Conservation (phyloP, 164 flowering plant genomes). For the Vitis rupestris region DNA sequence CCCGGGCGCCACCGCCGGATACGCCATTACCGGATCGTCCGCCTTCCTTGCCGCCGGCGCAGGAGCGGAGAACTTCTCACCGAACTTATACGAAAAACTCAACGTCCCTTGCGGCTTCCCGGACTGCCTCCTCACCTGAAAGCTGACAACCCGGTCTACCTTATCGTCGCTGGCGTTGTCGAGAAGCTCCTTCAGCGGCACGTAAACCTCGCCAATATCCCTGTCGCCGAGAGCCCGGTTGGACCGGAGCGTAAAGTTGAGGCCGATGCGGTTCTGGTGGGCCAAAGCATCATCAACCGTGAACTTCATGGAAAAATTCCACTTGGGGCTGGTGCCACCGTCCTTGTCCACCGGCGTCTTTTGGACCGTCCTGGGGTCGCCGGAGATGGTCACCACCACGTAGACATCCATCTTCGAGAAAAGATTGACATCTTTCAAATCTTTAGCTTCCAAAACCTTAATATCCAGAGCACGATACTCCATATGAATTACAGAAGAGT, state of each 20-base stretch:
- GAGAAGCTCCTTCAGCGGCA: slow-evolving; percentile 34
- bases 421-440: slow-evolving; percentile 20
- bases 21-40: slow-evolving; percentile 23
- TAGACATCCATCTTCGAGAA: slow-evolving; percentile 36
- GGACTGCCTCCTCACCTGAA: slow-evolving; percentile 5
- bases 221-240: slow-evolving; percentile 30
- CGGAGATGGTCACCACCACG: slow-evolving; percentile 28
- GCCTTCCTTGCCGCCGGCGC: background rate
- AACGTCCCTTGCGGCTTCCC: slow-evolving; percentile 14
- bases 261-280: slow-evolving; percentile 13
- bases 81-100: slow-evolving; percentile 17
- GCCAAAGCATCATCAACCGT: slow-evolving; percentile 25
- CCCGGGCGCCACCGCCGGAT: slow-evolving; percentile 5
- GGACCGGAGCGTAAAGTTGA: slow-evolving; percentile 25
- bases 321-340: slow-evolving; percentile 34
- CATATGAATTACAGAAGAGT: slow-evolving; percentile 1
- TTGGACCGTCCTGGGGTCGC: slow-evolving; percentile 19
- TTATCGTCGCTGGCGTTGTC: slow-evolving; percentile 1
- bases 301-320: slow-evolving; percentile 32
- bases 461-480: slow-evolving; percentile 18
- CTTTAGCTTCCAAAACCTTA: slow-evolving; percentile 17
- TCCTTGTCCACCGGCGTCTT: slow-evolving; percentile 32
- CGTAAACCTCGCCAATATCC: slow-evolving; percentile 31
- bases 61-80: slow-evolving; percentile 15
- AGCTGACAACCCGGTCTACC: slow-evolving; percentile 1